Percentiles rank a stretch among this genome's conserved stretches.
These are phyloP conservation scores for Boletus hoseneyae DNA, from an alignment of 1,284 basidiomycete genomes.

Conservation along the genomic window DNA sequence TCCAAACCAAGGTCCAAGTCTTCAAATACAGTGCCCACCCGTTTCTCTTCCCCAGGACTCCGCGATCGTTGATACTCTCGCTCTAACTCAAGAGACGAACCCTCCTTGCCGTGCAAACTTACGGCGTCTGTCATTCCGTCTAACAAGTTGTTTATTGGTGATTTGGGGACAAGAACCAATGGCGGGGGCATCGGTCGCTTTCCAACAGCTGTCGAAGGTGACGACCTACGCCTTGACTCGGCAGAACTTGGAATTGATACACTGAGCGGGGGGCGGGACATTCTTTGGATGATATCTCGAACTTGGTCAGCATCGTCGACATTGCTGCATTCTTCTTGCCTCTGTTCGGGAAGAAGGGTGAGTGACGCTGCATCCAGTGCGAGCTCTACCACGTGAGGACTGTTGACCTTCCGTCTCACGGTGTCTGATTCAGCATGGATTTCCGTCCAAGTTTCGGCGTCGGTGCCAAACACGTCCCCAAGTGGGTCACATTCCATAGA, in stretches of 20 bases:
- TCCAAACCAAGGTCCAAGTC: slow-evolving; percentile 68
- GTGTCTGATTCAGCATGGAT: slow-evolving; percentile 38
- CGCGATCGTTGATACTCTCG: slow-evolving; percentile 37
- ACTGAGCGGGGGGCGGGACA: slow-evolving; percentile 37
- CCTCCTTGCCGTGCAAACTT: slow-evolving; percentile 25
- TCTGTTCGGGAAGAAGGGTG: slow-evolving; percentile 36
- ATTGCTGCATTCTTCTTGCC: slow-evolving; percentile 29
- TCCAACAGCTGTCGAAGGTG: slow-evolving; percentile 26
- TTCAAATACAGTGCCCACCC: slow-evolving; percentile 66
- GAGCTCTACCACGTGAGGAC: slow-evolving; percentile 49
- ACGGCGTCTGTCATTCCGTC: slow-evolving; percentile 11
- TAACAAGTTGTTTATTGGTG: slow-evolving; percentile 19
- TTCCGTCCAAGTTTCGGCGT: slow-evolving; percentile 59
- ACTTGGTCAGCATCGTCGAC: slow-evolving; percentile 45
- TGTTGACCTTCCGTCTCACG: slow-evolving; percentile 25
- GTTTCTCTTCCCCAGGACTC: slow-evolving; percentile 53
- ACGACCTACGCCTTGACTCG: slow-evolving; percentile 27
- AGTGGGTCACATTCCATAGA: slow-evolving; percentile 41
- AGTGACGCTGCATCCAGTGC: slow-evolving; percentile 52
- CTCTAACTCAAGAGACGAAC: slow-evolving; percentile 29
- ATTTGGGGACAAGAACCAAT: slow-evolving; percentile 41
- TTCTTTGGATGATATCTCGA: slow-evolving; percentile 40
- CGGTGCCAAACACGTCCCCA: slow-evolving; percentile 51
- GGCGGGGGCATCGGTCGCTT: slow-evolving; percentile 47
- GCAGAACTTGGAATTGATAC: slow-evolving; percentile 29